Evolutionary conservation across 257 asterid genomes (phyloP).

Genomic region (Primulina tabacum): DNA sequence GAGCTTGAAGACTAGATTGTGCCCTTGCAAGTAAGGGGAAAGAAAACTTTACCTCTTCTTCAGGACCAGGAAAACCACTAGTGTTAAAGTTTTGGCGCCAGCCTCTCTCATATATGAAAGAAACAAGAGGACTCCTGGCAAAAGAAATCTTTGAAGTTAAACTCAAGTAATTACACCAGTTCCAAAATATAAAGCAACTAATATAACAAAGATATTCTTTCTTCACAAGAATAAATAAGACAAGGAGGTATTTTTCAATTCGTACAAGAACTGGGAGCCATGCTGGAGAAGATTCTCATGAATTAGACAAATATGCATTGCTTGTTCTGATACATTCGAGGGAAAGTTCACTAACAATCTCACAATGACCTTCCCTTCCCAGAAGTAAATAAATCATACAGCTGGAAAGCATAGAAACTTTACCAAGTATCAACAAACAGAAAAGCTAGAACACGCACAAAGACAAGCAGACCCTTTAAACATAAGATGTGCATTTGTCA

Average conservation of each 20-base stretch:
- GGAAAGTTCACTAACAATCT: background rate
- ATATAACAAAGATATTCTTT: background rate
- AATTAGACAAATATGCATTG: background rate
- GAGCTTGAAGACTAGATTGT: slow-evolving; percentile 6
- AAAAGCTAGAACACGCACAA: background rate
- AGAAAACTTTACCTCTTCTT: slow-evolving; percentile 72
- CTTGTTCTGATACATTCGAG: background rate
- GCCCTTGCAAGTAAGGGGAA: slow-evolving; percentile 13
- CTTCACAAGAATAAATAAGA: background rate
- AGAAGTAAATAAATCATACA: background rate
- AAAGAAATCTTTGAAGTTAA: slow-evolving; percentile 26
- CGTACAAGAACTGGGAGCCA: slow-evolving; percentile 2
- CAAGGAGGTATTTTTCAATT: background rate
- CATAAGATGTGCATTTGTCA: background rate
- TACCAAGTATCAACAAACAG: background rate
- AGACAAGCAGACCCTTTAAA: background rate
- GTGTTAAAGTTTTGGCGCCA: slow-evolving; percentile 91
- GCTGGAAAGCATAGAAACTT: background rate
- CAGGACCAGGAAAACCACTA: slow-evolving; percentile 96
- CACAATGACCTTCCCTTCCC: background rate
- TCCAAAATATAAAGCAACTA: background rate
- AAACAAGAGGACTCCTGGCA: slow-evolving; percentile 88
- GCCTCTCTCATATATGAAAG: slow-evolving; percentile 92
- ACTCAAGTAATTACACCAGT: slow-evolving; percentile 13
- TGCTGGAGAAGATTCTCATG: slow-evolving; percentile 2